Conservation (phyloP, 495 filamentous ascomycete species). For the Penicillium egyptiacum region DNA sequence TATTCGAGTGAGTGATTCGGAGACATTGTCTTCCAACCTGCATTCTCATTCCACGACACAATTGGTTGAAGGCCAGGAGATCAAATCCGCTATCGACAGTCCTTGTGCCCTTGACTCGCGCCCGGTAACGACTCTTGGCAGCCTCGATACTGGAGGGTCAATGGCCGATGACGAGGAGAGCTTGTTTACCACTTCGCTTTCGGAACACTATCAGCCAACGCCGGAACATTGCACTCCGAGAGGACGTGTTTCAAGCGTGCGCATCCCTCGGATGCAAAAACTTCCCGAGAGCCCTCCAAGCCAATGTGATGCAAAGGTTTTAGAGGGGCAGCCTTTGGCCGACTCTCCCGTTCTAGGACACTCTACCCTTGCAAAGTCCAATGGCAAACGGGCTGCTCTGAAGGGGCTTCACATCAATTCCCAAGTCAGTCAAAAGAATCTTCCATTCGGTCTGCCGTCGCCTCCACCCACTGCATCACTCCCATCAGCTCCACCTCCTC, state of each 20-base stretch:
- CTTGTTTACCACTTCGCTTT: constrained; percentile 9
- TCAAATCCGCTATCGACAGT: neutral
- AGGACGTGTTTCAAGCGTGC: constrained; percentile 21
- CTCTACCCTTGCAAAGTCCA: constrained; percentile 1
- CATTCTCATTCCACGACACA: constrained; percentile 16
- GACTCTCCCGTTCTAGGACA: constrained; percentile 30
- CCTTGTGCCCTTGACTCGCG: constrained; percentile 13
- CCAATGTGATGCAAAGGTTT: neutral
- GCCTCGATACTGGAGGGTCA: constrained; percentile 11
- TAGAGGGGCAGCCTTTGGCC: constrained; percentile 16
- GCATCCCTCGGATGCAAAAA: constrained; percentile 20
- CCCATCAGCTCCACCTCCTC: constrained; percentile 26
- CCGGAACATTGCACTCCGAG: constrained; percentile 17
- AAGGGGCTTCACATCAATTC: constrained; percentile 24
- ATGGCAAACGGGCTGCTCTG: constrained; percentile 14
- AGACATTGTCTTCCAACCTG: constrained; percentile 5
- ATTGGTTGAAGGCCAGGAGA: constrained; percentile 16
- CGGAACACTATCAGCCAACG: constrained; percentile 19
- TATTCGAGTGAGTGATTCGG: constrained; percentile 8
- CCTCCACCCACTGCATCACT: constrained; percentile 35
- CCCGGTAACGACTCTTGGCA: constrained; percentile 17
- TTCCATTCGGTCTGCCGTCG: constrained; percentile 33
- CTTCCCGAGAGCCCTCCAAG: constrained; percentile 15
- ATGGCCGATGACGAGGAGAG: constrained; percentile 17
- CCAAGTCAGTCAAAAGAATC: constrained; percentile 19